Conservation (phyloP, 257 asterid genomes). For the Solanum clarkiae region DNA sequence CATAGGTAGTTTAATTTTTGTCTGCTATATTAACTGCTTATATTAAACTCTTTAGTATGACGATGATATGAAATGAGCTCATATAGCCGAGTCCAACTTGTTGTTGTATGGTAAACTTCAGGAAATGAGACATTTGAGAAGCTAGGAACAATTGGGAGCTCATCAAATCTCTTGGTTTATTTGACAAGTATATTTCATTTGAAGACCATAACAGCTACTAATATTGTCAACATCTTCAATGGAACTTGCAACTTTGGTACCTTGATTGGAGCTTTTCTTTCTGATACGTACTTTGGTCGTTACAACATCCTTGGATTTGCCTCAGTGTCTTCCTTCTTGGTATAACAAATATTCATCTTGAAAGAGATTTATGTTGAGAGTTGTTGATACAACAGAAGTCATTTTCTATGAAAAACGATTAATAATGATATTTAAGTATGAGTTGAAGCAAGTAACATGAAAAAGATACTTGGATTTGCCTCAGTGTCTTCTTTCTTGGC, state of each 20-base stretch:
- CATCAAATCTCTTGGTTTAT: conserved; percentile 20
- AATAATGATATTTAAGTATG: no score
- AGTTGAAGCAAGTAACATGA: not conserved
- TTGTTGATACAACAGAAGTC: not conserved
- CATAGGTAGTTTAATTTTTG: not conserved
- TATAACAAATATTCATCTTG: not conserved
- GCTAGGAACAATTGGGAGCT: conserved; percentile 22
- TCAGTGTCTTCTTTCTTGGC: conserved; percentile 20
- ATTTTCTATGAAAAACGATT: not conserved
- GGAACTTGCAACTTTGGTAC: conserved; percentile 22
- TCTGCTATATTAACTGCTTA: no score
- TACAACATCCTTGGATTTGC: conserved; percentile 14
- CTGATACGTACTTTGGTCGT: conserved; percentile 23
- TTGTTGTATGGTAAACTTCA: not conserved
- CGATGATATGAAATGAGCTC: not conserved
- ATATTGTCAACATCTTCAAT: conserved; percentile 19
- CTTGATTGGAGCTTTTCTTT: conserved; percentile 19
- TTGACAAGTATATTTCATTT: conserved; percentile 14
- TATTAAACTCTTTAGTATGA: not conserved
- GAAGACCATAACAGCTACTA: conserved; percentile 20
- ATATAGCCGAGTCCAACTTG: not conserved
- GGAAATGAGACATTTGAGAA: conserved; percentile 29
- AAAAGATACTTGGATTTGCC: conserved; percentile 4
- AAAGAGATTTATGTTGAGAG: not conserved
- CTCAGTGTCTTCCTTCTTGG: conserved; percentile 18